A percentile compares a stretch with the other conserved stretches of the same genome.
These are phyloP conservation scores for Nicotiana rustica DNA, from an alignment of 305 asterid species.

Conservation along the genomic window DNA sequence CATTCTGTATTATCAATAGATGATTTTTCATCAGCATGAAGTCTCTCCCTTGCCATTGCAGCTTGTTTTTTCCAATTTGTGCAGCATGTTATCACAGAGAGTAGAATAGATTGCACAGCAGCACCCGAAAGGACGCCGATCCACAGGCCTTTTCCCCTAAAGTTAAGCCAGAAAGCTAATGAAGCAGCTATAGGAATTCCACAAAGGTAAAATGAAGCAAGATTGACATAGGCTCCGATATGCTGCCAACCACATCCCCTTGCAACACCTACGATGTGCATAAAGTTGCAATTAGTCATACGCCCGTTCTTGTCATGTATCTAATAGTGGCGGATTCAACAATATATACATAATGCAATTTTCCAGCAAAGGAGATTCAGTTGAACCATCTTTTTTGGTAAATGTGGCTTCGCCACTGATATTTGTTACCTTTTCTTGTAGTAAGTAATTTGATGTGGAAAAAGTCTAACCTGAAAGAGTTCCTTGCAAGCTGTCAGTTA, in stretches of 20 bases:
- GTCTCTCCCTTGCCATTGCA: slow-evolving; percentile 34
- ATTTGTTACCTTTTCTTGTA: not conserved
- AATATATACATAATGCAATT: not conserved
- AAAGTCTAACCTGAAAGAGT: slow-evolving; percentile 56
- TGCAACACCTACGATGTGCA: slow-evolving; percentile 60
- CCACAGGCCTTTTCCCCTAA: slow-evolving; percentile 79
- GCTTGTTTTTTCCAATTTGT: slow-evolving; percentile 75
- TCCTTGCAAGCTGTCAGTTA: slow-evolving; percentile 67
- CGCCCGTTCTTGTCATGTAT: not conserved
- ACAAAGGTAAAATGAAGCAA: slow-evolving; percentile 71
- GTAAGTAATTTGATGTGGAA: not conserved
- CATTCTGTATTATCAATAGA: not conserved
- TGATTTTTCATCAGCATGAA: slow-evolving; percentile 27
- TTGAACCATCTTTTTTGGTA: not conserved
- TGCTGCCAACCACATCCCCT: slow-evolving; percentile 94
- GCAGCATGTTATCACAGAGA: slow-evolving; percentile 55
- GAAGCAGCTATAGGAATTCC: slow-evolving; percentile 74
- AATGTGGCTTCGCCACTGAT: not conserved
- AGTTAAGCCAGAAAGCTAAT: slow-evolving; percentile 56
- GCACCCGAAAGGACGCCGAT: slow-evolving; percentile 67
- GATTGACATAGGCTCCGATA: slow-evolving; percentile 75
- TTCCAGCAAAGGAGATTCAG: not conserved
- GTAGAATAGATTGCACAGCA: slow-evolving; percentile 57
- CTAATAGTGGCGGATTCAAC: not conserved
- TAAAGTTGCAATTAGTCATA: not conserved